These are phyloP conservation scores for Monosporascus sp. DNA, from an alignment of 2,329 filamentous ascomycete species.

Conservation along the genomic window DNA sequence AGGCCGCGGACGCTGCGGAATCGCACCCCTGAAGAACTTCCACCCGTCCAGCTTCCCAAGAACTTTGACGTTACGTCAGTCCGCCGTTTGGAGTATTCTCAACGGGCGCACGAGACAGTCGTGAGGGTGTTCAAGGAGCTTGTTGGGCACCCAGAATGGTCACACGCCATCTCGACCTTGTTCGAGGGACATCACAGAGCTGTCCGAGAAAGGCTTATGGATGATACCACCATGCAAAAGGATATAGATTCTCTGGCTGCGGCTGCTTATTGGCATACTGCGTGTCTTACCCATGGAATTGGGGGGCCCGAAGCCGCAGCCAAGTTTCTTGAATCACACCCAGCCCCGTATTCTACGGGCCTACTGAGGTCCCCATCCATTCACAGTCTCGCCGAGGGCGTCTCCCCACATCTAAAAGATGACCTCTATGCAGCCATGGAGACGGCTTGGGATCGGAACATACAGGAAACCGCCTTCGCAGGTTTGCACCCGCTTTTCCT, in stretches of 20 bases:
- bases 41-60: conserved; percentile 50
- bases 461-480: conserved; percentile 7
- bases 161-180: background rate
- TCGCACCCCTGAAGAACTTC: conserved; percentile 37
- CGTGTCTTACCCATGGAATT: background rate
- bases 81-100: conserved; percentile 29
- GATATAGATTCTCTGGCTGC: conserved; percentile 7
- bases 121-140: conserved; percentile 11
- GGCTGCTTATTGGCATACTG: conserved; percentile 8
- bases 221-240: background rate
- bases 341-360: conserved; percentile 3
- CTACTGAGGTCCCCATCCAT: background rate
- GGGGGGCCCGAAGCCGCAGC: conserved; percentile 5
- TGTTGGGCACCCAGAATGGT: background rate
- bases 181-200: background rate
- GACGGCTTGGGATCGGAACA: background rate
- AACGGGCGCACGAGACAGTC: conserved; percentile 6
- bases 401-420: background rate
- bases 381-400: too few species aligned
- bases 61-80: conserved; percentile 54
- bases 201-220: background rate
- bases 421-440: background rate
- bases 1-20: conserved; percentile 17
- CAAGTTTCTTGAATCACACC: conserved; percentile 2
- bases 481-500: conserved; percentile 14